phyloP scores from a whole-genome alignment of 352 stramenopile species.

The Phytophthora brassicae region DNA sequence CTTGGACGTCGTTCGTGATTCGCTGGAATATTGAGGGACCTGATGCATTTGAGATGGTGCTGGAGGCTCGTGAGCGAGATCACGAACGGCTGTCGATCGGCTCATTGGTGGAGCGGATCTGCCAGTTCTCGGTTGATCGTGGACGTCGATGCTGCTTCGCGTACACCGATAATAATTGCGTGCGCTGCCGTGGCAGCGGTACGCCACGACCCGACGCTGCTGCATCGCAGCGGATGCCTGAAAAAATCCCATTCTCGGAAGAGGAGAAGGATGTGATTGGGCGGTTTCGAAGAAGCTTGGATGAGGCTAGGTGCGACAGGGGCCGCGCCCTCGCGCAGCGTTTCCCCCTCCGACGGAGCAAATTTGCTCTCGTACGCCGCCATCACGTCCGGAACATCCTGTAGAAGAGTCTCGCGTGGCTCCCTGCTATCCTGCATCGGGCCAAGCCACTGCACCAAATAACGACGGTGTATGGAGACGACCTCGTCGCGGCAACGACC shows the following conservation, averaged over 20 bases:
- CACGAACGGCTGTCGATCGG: not conserved
- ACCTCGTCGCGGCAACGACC: not conserved
- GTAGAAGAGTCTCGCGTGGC: not conserved
- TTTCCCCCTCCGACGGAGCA: not conserved
- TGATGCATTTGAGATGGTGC: not conserved
- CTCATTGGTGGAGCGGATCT: not conserved
- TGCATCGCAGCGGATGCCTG: not conserved
- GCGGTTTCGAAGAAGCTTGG: not conserved
- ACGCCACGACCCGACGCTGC: not conserved
- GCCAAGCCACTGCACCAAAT: conserved; percentile 5
- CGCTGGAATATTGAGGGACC: not conserved
- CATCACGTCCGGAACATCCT: conserved; percentile 8
- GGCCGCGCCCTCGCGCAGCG: not conserved
- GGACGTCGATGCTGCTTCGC: not conserved
- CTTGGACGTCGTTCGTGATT: not conserved
- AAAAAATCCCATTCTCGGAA: not conserved
- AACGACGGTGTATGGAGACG: not conserved
- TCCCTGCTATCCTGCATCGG: conserved; percentile 11
- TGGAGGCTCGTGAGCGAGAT: too few relatives aligned
- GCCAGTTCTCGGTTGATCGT: not conserved
- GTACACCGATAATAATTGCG: not conserved
- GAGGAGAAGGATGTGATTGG: not conserved
- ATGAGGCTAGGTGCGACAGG: not conserved
- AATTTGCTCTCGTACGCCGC: conserved; percentile 3
- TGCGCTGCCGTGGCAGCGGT: not conserved